Conservation (phyloP, 2,329 filamentous ascomycete species). For the Cladosporium sp. region DNA sequence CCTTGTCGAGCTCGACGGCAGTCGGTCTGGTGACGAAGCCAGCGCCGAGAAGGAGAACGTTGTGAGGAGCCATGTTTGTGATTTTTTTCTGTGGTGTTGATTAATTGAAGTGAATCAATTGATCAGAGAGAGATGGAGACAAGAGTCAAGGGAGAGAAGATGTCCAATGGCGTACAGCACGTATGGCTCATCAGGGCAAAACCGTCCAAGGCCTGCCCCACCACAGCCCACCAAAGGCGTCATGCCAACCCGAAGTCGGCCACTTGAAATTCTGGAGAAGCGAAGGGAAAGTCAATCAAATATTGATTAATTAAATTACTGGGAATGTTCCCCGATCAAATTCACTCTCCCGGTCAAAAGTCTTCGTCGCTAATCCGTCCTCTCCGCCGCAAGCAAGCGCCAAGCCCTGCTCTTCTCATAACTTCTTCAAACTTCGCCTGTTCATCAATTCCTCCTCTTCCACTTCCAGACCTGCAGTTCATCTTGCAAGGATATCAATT, state of each 20-base stretch:
- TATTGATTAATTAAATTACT: too few species aligned
- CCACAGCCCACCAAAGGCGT: too few species aligned
- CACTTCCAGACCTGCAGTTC: constrained; percentile 6
- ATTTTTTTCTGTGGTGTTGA: neutral
- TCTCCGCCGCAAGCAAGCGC: neutral
- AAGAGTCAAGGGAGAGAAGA: too few species aligned
- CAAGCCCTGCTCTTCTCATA: neutral
- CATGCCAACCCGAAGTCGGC: too few species aligned
- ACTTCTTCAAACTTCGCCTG: constrained; percentile 5
- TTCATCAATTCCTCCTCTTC: neutral
- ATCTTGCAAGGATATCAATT: constrained; percentile 3
- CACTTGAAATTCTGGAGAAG: too few species aligned
- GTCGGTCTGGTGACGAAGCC: constrained; percentile 55
- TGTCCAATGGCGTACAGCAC: too few species aligned
- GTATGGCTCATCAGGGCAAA: too few species aligned
- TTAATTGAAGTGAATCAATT: constrained; percentile 1
- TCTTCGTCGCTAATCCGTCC: too few species aligned
- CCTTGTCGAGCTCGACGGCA: constrained; percentile 54
- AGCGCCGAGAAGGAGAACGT: constrained; percentile 48
- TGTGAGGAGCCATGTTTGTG: constrained; percentile 16
- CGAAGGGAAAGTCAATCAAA: too few species aligned
- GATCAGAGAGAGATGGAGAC: neutral
- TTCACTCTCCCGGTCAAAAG: too few species aligned
- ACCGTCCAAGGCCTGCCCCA: too few species aligned
- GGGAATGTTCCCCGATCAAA: too few species aligned